phyloP scores from a whole-genome alignment of 2,329 filamentous ascomycete species.

The Phialocephala sp. region DNA sequence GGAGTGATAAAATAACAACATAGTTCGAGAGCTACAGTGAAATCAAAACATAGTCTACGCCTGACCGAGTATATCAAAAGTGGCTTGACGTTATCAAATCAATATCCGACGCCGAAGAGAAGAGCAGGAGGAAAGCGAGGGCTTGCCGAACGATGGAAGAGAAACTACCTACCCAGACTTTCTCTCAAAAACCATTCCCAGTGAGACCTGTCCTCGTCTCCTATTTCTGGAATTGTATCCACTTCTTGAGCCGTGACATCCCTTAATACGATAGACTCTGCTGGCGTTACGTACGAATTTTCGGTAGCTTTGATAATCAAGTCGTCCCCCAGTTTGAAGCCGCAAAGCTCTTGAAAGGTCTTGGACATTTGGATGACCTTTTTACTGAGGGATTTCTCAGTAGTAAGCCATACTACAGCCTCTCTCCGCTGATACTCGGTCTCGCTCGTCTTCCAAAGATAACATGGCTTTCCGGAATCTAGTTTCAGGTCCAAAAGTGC shows the following conservation, averaged over 20 bases:
- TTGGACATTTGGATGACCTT: slow-evolving; percentile 76
- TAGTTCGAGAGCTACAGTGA: too few relatives aligned
- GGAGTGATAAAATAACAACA: too few relatives aligned
- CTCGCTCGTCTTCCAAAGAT: slow-evolving; percentile 50
- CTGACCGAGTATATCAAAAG: too few relatives aligned
- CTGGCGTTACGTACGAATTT: slow-evolving; percentile 52
- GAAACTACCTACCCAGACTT: slow-evolving; percentile 44
- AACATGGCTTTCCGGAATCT: slow-evolving; percentile 63
- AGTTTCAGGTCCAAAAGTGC: slow-evolving; percentile 61
- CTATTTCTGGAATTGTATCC: slow-evolving; percentile 38
- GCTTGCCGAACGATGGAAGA: background rate
- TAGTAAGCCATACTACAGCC: slow-evolving; percentile 67
- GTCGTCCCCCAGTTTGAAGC: slow-evolving; percentile 73
- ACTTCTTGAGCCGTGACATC: slow-evolving; percentile 56
- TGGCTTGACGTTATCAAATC: too few relatives aligned
- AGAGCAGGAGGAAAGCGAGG: slow-evolving; percentile 5
- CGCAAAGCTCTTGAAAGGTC: slow-evolving; percentile 73
- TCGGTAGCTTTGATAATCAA: slow-evolving; percentile 63
- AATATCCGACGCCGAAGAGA: background rate
- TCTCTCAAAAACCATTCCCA: slow-evolving; percentile 56
- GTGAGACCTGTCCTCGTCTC: slow-evolving; percentile 45
- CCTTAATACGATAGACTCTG: slow-evolving; percentile 63
- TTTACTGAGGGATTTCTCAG: slow-evolving; percentile 64
- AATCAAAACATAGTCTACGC: too few relatives aligned
- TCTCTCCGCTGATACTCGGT: slow-evolving; percentile 32